Base-by-base conservation (phyloP, 106 monocot species). In the Apostasia ramifera region DNA sequence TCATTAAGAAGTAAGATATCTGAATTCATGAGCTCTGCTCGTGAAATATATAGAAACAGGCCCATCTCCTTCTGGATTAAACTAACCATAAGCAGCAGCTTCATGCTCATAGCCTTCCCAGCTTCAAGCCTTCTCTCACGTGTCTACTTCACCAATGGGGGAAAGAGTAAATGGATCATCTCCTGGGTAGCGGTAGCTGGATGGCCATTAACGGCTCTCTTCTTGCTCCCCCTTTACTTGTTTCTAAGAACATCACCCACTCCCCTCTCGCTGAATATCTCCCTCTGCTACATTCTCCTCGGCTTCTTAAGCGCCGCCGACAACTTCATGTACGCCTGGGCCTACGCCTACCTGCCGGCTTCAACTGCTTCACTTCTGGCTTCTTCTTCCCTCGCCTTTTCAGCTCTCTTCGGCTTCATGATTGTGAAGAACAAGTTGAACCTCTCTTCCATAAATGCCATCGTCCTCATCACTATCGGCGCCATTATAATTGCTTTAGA, bases 121-220 rank as follows among this genome's bases (percentile, higher is more conserved):
- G 93, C 92, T 14, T 98, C 98, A 37, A 90, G 85, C 68, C 76
- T 98, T 3, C 79, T 98, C 0, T 98, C 98, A 54, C 92, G 98
- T 6, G 57, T 87, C 5, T 98, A 98, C 55, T 98, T 78, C 57
- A 66, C 82, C 38, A 60, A 81, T 57, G 98, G 98, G 10, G 98
- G 93, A 5, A 61, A 75, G 48, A 98, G 98, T 81, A 92, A 98
- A 73, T 98, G 98, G 98, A 85, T 98, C 43, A 63, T 98, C 15
- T 98, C 98, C 2, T 93, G 89, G 87, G 53, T 83, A 1, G 86
- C 98, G 1, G 98, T 98, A n/a, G 87, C 87, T 0, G 98, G 98
- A 13, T 98, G 98, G 98, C 98, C 98, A 2, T 14, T 98, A 40
- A 85, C 87, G 42, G 75, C 78, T 2, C 53, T 90, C 8, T 50